Percentiles rank a stretch among this genome's conserved stretches.
phyloP scores from a whole-genome alignment of 495 filamentous ascomycete genomes.

The Penicillium bialowiezense region DNA sequence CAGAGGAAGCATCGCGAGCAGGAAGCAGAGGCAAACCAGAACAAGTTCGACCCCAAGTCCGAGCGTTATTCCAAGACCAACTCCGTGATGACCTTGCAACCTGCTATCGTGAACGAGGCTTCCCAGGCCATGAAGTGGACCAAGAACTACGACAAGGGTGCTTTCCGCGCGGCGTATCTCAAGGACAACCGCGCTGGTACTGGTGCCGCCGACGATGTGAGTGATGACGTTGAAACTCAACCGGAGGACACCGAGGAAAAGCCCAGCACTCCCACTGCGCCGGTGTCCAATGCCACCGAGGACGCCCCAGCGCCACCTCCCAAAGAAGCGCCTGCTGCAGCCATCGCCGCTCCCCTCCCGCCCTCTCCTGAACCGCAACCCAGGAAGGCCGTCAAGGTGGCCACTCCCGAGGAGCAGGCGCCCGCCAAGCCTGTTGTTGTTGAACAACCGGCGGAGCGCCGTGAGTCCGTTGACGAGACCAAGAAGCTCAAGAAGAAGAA shows the following conservation, averaged over 20 bases:
- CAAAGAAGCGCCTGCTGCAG: constrained; percentile 16
- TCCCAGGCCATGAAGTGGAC: constrained; percentile 96
- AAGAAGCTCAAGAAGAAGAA: constrained; percentile 51
- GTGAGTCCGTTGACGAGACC: constrained; percentile 29
- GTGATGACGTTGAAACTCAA: constrained; percentile 12
- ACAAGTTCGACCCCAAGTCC: neutral
- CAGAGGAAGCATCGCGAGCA: constrained; percentile 66
- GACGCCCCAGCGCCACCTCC: constrained; percentile 17
- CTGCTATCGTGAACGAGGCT: constrained; percentile 80
- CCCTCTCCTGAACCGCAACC: constrained; percentile 25
- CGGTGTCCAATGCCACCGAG: constrained; percentile 14
- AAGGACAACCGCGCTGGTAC: constrained; percentile 66
- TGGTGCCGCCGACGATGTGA: constrained; percentile 42
- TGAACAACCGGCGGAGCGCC: constrained; percentile 21
- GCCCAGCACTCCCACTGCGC: constrained; percentile 11
- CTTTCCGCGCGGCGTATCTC: constrained; percentile 77
- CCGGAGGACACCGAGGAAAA: constrained; percentile 6
- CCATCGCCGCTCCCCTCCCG: constrained; percentile 29
- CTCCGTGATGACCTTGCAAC: constrained; percentile 87
- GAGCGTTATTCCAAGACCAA: constrained; percentile 67
- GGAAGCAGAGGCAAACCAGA: constrained; percentile 35
- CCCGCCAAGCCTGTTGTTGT: constrained; percentile 19
- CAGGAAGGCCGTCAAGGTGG: constrained; percentile 13
- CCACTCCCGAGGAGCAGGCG: constrained; percentile 9
- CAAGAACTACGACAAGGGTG: constrained; percentile 67